These are phyloP conservation scores for Pleurotus platypus DNA, from an alignment of 768 basidiomycete species.

Conservation along the genomic window DNA sequence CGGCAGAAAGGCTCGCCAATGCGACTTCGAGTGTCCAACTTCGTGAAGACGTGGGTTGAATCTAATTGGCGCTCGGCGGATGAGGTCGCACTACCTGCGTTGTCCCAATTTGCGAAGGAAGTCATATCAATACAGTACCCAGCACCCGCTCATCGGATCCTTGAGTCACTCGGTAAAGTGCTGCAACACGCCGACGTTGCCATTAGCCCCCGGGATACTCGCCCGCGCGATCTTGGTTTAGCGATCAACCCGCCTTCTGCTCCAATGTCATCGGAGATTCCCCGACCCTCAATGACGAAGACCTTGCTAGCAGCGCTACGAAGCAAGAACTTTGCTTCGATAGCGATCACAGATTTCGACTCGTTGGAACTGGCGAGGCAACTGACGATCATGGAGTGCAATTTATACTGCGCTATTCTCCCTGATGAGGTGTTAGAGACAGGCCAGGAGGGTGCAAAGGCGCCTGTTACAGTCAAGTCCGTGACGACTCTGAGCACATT, in stretches of 20 bases:
- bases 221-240: conserved; percentile 73
- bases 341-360: conserved; percentile 89
- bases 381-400: conserved; percentile 90
- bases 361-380: conserved; percentile 90
- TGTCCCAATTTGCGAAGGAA: conserved; percentile 60
- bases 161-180: conserved; percentile 62
- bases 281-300: conserved; percentile 85
- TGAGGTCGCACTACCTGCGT: conserved; percentile 51
- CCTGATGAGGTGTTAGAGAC: conserved; percentile 88
- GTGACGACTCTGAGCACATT: conserved; percentile 87
- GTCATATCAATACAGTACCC: conserved; percentile 62
- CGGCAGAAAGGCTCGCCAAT: conserved; percentile 87
- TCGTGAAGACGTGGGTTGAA: conserved; percentile 94
- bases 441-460: conserved; percentile 64
- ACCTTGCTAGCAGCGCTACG: conserved; percentile 65
- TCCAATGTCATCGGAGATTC: conserved; percentile 60
- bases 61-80: conserved; percentile 85
- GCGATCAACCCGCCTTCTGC: conserved; percentile 59
- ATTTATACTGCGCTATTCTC: conserved; percentile 79
- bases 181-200: conserved; percentile 41
- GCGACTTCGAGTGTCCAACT: conserved; percentile 85
- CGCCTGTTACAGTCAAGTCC: conserved; percentile 72
- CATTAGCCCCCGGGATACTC: conserved; percentile 57
- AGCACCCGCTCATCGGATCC: conserved; percentile 66
- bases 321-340: conserved; percentile 55